Conservation (phyloP, 2,329 filamentous ascomycete species). For the Chaetomiaceae sp. region DNA sequence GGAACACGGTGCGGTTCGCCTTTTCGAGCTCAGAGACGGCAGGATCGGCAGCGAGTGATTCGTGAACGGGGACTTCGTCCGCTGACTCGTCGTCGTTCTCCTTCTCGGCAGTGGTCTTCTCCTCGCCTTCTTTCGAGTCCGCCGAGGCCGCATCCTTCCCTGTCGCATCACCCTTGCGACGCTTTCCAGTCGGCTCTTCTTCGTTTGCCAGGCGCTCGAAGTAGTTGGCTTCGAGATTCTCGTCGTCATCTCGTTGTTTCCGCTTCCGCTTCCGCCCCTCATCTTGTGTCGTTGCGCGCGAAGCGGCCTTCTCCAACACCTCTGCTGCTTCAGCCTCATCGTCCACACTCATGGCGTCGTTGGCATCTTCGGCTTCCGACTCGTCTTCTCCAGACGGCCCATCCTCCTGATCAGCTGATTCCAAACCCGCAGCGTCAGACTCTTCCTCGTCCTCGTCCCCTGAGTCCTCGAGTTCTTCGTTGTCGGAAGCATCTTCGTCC, state of each 20-base stretch:
- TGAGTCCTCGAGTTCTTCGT: constrained; percentile 29
- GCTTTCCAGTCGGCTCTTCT: constrained; percentile 52
- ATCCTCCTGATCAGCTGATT: constrained; percentile 29
- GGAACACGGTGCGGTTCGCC: constrained; percentile 82
- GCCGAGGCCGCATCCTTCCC: constrained; percentile 30
- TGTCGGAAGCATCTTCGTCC: constrained; percentile 25
- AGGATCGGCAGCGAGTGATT: constrained; percentile 49
- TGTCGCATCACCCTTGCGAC: constrained; percentile 40
- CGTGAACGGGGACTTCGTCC: constrained; percentile 48
- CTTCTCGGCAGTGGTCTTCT: constrained; percentile 42
- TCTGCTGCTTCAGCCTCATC: constrained; percentile 34
- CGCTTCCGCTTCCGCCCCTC: constrained; percentile 62
- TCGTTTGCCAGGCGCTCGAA: constrained; percentile 60
- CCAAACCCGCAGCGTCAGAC: constrained; percentile 26
- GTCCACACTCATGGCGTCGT: constrained; percentile 33
- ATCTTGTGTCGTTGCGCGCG: constrained; percentile 38
- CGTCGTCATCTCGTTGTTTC: constrained; percentile 53
- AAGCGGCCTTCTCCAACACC: constrained; percentile 34
- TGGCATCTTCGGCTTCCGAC: constrained; percentile 38
- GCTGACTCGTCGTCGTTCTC: constrained; percentile 33
- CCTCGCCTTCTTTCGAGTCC: constrained; percentile 34
- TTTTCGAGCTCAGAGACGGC: constrained; percentile 69
- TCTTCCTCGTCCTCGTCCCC: constrained; percentile 29
- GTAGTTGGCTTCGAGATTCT: constrained; percentile 67
- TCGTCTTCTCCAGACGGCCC: constrained; percentile 27